Conservation (phyloP, 495 filamentous ascomycete genomes). For the Aspergillus steynii region DNA sequence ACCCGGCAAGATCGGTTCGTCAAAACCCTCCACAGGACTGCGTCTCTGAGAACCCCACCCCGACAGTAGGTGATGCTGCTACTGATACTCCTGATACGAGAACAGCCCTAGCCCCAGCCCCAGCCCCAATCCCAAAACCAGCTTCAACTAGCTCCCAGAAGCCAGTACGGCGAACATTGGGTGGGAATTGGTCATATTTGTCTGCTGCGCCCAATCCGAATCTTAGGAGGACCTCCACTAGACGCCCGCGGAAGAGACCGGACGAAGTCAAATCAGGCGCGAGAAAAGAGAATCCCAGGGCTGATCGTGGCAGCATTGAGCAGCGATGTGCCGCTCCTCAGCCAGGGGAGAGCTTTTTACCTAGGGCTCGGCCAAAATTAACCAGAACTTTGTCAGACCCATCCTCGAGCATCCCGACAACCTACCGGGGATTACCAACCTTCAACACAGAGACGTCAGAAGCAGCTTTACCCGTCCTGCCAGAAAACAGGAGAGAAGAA, state of each 20-base stretch:
- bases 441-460: not conserved
- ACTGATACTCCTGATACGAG: not conserved
- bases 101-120: not conserved
- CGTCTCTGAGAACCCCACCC: not conserved
- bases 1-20: not conserved
- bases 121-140: not conserved
- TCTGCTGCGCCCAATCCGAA: not conserved
- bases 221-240: not conserved
- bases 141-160: not conserved
- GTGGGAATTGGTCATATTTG: constrained; percentile 4
- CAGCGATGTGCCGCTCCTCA: not conserved
- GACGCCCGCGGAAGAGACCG: not conserved
- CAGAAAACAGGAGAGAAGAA: not conserved
- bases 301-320: not conserved
- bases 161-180: not conserved
- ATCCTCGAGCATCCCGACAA: not conserved
- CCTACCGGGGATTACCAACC: not conserved
- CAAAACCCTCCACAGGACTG: not conserved
- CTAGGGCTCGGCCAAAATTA: not conserved
- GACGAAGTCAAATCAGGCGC: not conserved
- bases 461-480: not conserved
- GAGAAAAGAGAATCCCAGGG: not conserved
- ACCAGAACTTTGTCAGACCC: not conserved
- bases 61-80: not conserved
- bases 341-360: not conserved